A percentile compares a stretch with the other conserved stretches of the same genome.
Conservation (phyloP, 148 eudicot species). For the Camellia lanceoleosa region DNA sequence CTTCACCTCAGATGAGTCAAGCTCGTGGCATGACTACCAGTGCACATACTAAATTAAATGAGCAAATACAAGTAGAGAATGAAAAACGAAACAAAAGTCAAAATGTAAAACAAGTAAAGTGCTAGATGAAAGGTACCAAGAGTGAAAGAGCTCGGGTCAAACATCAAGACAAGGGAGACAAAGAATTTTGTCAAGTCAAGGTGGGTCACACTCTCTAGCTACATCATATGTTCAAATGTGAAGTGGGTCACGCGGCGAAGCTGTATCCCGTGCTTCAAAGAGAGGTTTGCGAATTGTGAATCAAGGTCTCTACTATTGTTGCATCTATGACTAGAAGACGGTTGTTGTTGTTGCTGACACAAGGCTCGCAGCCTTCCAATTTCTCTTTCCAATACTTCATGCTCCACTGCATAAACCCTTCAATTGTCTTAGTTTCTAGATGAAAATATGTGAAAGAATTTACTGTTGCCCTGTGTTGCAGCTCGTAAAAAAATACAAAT, state of each 20-base stretch:
- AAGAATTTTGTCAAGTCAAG: slow-evolving; percentile 21
- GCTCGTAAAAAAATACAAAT: neutral
- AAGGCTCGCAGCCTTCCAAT: slow-evolving; percentile 59
- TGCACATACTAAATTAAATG: slow-evolving; percentile 38
- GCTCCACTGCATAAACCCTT: slow-evolving; percentile 59
- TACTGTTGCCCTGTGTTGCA: neutral
- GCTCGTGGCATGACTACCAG: slow-evolving; percentile 63
- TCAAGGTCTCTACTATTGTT: slow-evolving; percentile 73
- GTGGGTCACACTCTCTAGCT: slow-evolving; percentile 12
- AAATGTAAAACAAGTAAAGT: slow-evolving; percentile 22
- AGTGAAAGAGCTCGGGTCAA: slow-evolving; percentile 23
- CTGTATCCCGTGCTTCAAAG: slow-evolving; percentile 64
- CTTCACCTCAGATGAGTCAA: slow-evolving; percentile 80
- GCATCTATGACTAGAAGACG: slow-evolving; percentile 59
- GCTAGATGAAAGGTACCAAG: slow-evolving; percentile 28
- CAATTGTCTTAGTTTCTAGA: neutral
- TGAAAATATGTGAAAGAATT: neutral
- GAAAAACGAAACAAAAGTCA: slow-evolving; percentile 16
- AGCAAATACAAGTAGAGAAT: slow-evolving; percentile 3
- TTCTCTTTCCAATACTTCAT: slow-evolving; percentile 81
- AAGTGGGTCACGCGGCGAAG: slow-evolving; percentile 49
- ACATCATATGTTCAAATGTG: slow-evolving; percentile 38
- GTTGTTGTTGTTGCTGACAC: slow-evolving; percentile 46
- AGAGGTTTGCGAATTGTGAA: slow-evolving; percentile 65
- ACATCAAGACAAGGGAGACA: slow-evolving; percentile 18